Conservation (phyloP, 2,329 filamentous ascomycete genomes). For the Alternaria gaisen region DNA sequence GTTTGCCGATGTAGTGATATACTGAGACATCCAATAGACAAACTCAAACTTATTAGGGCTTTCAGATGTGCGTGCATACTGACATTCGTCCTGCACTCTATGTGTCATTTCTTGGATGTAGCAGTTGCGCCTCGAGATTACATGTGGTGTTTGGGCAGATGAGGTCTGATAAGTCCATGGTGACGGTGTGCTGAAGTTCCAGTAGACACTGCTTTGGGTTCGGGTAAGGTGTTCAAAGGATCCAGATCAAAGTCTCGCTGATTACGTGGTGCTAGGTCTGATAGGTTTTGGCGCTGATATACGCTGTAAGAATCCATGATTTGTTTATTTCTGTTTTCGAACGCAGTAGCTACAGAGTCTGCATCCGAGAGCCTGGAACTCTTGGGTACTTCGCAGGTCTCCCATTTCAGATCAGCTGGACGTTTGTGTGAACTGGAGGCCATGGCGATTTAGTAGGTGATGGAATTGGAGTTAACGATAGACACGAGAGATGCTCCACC, state of each 20-base stretch:
- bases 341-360: background rate
- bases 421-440: conserved; percentile 6
- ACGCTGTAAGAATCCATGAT: background rate
- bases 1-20: too few relatives aligned
- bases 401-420: background rate
- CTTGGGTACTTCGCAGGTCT: background rate
- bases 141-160: too few relatives aligned
- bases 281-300: background rate
- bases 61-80: too few relatives aligned
- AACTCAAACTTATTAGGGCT: too few relatives aligned
- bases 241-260: background rate
- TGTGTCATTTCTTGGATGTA: too few relatives aligned
- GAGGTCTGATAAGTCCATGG: too few relatives aligned
- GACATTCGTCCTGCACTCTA: too few relatives aligned
- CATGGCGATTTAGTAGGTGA: background rate
- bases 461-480: too few relatives aligned
- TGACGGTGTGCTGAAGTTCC: background rate
- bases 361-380: background rate
- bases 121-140: too few relatives aligned
- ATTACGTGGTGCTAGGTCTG: background rate
- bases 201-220: background rate
- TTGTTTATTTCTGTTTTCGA: background rate
- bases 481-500: too few relatives aligned
- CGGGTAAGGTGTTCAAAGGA: background rate
- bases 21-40: too few relatives aligned